Conservation (phyloP, 2,329 filamentous ascomycete species). For the Cytospora piceae region DNA sequence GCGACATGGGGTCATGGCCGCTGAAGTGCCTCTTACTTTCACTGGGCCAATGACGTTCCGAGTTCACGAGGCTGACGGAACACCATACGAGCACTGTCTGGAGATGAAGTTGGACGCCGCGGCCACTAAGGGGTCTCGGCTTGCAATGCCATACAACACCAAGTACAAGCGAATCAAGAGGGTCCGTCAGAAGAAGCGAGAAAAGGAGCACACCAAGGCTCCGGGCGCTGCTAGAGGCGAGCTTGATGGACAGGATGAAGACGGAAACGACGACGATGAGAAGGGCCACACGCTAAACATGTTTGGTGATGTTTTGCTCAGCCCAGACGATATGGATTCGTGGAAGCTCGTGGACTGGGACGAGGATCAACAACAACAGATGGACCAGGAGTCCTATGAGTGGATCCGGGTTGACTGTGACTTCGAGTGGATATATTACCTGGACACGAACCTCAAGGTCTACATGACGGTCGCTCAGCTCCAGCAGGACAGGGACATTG, state of each 20-base stretch:
- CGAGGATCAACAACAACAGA: conserved; percentile 81
- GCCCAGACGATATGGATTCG: conserved; percentile 75
- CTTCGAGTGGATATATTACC: conserved; percentile 94
- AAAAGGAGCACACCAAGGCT: conserved; percentile 72
- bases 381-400: conserved; percentile 96
- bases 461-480: conserved; percentile 99
- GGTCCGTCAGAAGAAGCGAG: conserved; percentile 62
- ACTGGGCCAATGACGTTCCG: conserved; percentile 97
- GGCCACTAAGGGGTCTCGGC: conserved; percentile 65
- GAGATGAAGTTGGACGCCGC: conserved; percentile 87
- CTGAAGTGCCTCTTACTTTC: conserved; percentile 76
- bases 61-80: conserved; percentile 97
- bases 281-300: conserved; percentile 71
- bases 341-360: conserved; percentile 92
- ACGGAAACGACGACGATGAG: conserved; percentile 74
- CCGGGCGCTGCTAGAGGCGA: conserved; percentile 53
- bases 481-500: conserved; percentile 94
- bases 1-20: conserved; percentile 68
- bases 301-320: conserved; percentile 86
- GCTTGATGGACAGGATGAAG: conserved; percentile 55
- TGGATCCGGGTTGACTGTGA: conserved; percentile 99
- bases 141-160: conserved; percentile 97
- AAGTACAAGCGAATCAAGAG: conserved; percentile 98
- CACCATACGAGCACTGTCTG: conserved; percentile 96
- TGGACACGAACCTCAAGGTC: conserved; percentile 79